phyloP scores from a whole-genome alignment of 495 filamentous ascomycete genomes.

The Neurospora discreta region DNA sequence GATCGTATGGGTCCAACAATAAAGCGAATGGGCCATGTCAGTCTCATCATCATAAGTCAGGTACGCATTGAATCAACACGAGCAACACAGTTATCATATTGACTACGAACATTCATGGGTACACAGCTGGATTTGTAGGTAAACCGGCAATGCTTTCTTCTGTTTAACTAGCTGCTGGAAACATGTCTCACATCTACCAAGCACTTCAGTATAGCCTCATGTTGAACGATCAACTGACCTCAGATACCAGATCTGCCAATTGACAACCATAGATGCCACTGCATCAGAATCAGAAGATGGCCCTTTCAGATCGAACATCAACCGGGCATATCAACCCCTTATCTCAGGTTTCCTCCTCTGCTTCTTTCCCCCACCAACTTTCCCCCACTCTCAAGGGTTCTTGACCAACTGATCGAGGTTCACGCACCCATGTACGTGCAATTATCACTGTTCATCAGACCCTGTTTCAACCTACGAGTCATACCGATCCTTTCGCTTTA shows the following conservation, averaged over 20 bases:
- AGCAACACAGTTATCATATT: not conserved
- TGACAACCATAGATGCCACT: not conserved
- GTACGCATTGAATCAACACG: not conserved
- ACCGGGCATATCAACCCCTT: not conserved
- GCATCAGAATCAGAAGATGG: too few species aligned
- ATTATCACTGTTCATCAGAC: not conserved
- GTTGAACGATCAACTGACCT: not conserved
- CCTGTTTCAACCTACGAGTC: not conserved
- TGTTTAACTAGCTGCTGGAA: not conserved
- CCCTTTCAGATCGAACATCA: not conserved
- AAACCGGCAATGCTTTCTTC: not conserved
- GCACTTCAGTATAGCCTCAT: not conserved
- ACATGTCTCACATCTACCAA: not conserved
- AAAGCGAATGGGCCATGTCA: not conserved
- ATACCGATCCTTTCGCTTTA: not conserved
- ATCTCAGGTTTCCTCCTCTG: not conserved
- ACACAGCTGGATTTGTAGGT: not conserved
- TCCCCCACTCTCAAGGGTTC: not conserved
- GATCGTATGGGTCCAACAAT: not conserved
- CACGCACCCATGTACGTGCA: not conserved
- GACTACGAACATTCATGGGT: accelerated
- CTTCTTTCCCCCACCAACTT: not conserved
- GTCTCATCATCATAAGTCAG: not conserved
- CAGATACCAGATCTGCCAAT: not conserved
- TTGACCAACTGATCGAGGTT: not conserved